Conservation (phyloP, 768 basidiomycete genomes). For the Tremella fuciformis region DNA sequence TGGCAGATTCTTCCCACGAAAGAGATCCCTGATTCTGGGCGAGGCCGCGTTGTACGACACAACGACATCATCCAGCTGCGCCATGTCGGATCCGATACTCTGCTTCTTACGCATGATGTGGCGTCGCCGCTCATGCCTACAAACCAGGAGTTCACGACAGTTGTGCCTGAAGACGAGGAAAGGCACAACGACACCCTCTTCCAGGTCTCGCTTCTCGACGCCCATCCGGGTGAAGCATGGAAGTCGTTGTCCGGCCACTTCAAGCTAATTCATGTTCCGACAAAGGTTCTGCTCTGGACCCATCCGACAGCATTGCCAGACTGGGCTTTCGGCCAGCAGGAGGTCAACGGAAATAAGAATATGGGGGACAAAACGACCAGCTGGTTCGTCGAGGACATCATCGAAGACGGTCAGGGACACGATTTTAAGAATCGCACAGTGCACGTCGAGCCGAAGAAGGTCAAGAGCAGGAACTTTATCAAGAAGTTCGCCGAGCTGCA, state of each 20-base stretch:
- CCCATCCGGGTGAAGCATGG: conserved; percentile 74
- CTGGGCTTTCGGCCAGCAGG: conserved; percentile 96
- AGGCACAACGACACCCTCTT: conserved; percentile 88
- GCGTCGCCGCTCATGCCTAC: conserved; percentile 96
- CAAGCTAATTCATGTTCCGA: conserved; percentile 80
- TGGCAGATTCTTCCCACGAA: conserved; percentile 96
- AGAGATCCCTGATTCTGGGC: conserved; percentile 87
- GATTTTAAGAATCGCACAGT: conserved; percentile 61
- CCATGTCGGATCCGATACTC: conserved; percentile 76
- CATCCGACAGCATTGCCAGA: conserved; percentile 76
- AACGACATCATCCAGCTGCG: conserved; percentile 83
- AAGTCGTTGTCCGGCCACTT: conserved; percentile 93
- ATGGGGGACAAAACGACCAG: conserved; percentile 72
- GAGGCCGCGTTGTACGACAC: conserved; percentile 86
- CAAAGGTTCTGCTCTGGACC: conserved; percentile 92
- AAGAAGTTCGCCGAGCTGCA: conserved; percentile 92
- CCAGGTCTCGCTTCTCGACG: conserved; percentile 69
- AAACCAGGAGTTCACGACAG: conserved; percentile 97
- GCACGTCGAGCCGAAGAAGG: conserved; percentile 61
- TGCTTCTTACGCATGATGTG: conserved; percentile 92
- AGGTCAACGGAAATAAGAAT: conserved; percentile 96
- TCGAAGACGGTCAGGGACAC: conserved; percentile 63
- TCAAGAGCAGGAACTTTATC: conserved; percentile 86
- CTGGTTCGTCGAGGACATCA: conserved; percentile 85
- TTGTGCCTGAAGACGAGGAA: conserved; percentile 70